Percentiles rank a stretch among this genome's conserved stretches.
phyloP scores from a whole-genome alignment of 202 grass and related monocot genomes.

The Panicum hallii region DNA sequence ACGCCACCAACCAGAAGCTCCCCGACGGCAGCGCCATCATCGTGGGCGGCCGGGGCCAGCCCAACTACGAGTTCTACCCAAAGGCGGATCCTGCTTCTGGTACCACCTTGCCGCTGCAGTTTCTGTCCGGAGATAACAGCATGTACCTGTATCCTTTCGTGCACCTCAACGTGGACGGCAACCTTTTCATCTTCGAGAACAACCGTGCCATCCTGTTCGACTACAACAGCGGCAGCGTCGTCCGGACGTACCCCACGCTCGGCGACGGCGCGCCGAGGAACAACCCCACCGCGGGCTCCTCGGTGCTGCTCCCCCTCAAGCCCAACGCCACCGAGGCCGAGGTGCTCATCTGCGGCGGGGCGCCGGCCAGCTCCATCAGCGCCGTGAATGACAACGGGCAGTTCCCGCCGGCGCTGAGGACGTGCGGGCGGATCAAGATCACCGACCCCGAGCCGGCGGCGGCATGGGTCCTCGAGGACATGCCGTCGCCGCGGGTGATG shows the following conservation, averaged over 20 bases:
- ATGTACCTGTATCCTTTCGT: conserved; percentile 80
- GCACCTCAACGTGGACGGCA: conserved; percentile 78
- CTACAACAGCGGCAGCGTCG: conserved; percentile 53
- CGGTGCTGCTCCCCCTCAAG: conserved; percentile 72
- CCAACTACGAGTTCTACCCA: conserved; percentile 88
- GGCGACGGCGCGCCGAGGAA: conserved; percentile 55
- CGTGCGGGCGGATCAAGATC: conserved; percentile 85
- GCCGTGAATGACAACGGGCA: not conserved
- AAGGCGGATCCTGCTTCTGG: conserved; percentile 17
- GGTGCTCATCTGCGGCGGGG: conserved; percentile 81
- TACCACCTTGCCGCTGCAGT: conserved; percentile 31
- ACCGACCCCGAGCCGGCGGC: conserved; percentile 59
- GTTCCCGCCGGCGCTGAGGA: conserved; percentile 48
- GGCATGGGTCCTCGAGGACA: conserved; percentile 68
- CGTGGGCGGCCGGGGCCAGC: conserved; percentile 63
- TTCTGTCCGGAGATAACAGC: conserved; percentile 44
- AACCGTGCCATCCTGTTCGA: conserved; percentile 73
- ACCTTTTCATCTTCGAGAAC: conserved; percentile 81
- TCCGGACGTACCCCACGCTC: conserved; percentile 55
- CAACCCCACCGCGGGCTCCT: conserved; percentile 85
- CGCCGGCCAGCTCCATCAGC: conserved; percentile 55
- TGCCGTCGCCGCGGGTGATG: conserved; percentile 87
- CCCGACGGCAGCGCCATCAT: conserved; percentile 72
- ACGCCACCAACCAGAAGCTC: conserved; percentile 78
- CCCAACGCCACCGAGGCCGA: conserved; percentile 71